A percentile compares a stretch with the other conserved stretches of the same genome.
These are phyloP conservation scores for Aspergillus costaricaensis DNA, from an alignment of 2,329 filamentous ascomycete genomes.

Conservation along the genomic window DNA sequence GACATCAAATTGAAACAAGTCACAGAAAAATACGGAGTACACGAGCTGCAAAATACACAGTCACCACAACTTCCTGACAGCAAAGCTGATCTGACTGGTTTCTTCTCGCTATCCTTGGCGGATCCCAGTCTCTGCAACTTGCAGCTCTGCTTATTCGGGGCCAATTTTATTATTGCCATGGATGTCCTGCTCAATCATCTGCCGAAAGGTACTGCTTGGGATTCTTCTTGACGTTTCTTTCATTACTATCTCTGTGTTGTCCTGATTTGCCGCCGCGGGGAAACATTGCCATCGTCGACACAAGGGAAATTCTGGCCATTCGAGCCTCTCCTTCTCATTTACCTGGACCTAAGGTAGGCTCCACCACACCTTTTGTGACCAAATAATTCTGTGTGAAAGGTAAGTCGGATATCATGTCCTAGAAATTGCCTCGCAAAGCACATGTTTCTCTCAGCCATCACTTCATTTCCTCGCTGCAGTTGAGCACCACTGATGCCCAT, in stretches of 20 bases:
- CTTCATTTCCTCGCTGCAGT: neutral
- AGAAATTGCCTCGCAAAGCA: neutral
- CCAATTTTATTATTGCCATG: neutral
- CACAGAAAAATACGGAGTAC: neutral
- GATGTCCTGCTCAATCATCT: constrained; percentile 10
- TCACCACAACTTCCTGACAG: neutral
- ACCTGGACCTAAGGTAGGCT: constrained; percentile 1
- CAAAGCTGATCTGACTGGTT: constrained; percentile 5
- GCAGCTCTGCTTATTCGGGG: neutral
- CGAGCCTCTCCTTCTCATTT: constrained; percentile 9
- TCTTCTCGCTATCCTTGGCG: constrained; percentile 3
- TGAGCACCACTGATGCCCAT: neutral
- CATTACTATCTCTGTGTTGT: neutral
- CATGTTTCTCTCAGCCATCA: neutral
- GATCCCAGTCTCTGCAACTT: constrained; percentile 16
- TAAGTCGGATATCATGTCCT: constrained; percentile 6
- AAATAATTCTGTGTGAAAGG: neutral
- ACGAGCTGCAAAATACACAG: neutral
- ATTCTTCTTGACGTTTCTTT: too few relatives aligned
- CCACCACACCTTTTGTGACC: constrained; percentile 1
- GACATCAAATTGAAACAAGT: constrained; percentile 17
- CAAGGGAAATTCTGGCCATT: neutral
- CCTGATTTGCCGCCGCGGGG: constrained; percentile 12
- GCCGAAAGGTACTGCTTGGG: neutral
- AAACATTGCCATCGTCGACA: constrained; percentile 8